Conservation (phyloP, 2,329 filamentous ascomycete genomes). For the Fusarium irregulare region DNA sequence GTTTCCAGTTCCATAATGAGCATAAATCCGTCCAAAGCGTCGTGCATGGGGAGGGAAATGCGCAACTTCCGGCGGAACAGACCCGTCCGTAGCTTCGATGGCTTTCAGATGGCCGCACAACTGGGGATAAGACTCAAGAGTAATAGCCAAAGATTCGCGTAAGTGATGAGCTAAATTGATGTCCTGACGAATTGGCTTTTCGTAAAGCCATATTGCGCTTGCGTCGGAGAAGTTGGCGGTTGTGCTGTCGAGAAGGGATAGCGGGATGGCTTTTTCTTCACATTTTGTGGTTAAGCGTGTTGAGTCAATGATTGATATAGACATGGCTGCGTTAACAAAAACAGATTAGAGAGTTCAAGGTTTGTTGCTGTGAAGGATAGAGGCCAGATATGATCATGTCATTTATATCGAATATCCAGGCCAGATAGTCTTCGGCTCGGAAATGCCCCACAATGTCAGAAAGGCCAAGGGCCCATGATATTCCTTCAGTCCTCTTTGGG, state of each 20-base stretch:
- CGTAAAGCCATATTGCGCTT: conserved; percentile 42
- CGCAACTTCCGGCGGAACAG: conserved; percentile 1
- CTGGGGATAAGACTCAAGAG: conserved; percentile 37
- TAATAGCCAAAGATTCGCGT: conserved; percentile 3
- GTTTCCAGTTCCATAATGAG: conserved; percentile 16
- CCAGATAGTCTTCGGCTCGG: not conserved
- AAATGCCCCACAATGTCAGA: not conserved
- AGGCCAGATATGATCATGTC: no score
- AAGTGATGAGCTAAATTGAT: conserved; percentile 13
- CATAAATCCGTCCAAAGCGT: conserved; percentile 40
- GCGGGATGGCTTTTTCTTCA: conserved; percentile 13
- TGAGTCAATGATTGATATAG: conserved; percentile 4
- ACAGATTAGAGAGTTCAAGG: no score
- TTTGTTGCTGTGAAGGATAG: no score
- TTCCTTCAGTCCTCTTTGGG: not conserved
- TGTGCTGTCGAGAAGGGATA: conserved; percentile 42
- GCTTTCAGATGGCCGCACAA: conserved; percentile 37
- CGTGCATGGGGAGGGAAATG: conserved; percentile 35
- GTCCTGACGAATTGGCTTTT: not conserved
- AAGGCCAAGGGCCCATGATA: not conserved
- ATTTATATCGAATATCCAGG: no score
- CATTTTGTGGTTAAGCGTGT: not conserved
- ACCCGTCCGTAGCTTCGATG: conserved; percentile 20
- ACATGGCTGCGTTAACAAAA: not conserved
- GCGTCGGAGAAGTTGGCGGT: conserved; percentile 38